These are phyloP conservation scores for Fusarium liriodendri DNA, from an alignment of 2,329 filamentous ascomycete species.

Conservation along the genomic window DNA sequence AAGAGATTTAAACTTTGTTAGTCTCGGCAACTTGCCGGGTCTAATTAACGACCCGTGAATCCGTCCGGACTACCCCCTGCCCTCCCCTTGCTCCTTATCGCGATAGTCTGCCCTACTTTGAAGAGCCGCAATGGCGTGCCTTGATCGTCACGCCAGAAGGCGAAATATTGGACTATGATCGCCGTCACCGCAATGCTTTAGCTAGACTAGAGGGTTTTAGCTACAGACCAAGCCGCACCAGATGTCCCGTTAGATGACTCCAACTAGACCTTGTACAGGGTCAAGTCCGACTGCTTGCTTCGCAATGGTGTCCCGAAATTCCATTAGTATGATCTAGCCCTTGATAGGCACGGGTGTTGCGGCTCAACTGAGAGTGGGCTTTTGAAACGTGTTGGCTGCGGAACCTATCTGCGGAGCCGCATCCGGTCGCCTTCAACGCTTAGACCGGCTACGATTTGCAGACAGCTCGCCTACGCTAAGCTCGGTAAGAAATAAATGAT, in stretches of 20 bases:
- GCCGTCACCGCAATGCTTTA: background rate
- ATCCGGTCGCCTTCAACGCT: background rate
- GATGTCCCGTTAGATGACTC: background rate
- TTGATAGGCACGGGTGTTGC: background rate
- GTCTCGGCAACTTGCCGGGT: background rate
- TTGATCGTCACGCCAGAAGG: background rate
- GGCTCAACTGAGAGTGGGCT: background rate
- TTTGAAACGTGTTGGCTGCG: background rate
- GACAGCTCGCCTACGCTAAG: background rate
- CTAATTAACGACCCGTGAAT: background rate
- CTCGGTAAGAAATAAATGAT: background rate
- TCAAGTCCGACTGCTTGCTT: background rate
- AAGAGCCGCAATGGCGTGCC: background rate
- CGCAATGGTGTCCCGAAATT: background rate
- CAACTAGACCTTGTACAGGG: background rate
- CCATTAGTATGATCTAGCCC: background rate
- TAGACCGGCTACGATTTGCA: background rate
- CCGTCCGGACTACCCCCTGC: background rate
- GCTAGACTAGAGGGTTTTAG: background rate
- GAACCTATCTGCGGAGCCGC: conserved; percentile 1
- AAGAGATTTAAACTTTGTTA: background rate
- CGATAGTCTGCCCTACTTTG: background rate
- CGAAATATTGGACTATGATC: background rate
- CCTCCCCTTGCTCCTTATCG: background rate
- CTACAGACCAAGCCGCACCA: background rate